phyloP scores from a whole-genome alignment of 1,284 basidiomycete genomes.

The Malassezia psittaci region DNA sequence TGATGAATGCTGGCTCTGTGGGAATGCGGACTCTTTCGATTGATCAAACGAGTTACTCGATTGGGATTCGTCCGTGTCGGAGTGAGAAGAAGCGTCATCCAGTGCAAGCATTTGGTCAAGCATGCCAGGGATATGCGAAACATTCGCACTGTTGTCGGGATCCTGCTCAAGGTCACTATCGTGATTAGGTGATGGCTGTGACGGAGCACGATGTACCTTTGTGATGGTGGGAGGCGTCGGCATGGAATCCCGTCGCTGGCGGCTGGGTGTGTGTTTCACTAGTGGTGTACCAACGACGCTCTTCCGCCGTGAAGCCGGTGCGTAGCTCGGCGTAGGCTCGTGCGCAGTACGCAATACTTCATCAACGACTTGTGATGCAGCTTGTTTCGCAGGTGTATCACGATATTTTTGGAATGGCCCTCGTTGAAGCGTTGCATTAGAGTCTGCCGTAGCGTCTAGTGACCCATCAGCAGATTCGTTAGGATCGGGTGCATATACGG shows the following conservation, averaged over 20 bases:
- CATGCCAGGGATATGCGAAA: neutral
- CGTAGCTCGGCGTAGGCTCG: neutral
- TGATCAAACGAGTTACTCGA: no score
- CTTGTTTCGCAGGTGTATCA: slow-evolving; percentile 50
- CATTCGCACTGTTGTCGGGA: slow-evolving; percentile 17
- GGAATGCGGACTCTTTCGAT: no score
- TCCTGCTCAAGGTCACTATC: slow-evolving; percentile 7
- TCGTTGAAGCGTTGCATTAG: no score
- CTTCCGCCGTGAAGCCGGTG: slow-evolving; percentile 15
- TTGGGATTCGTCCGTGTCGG: no score
- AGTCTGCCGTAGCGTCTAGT: no score
- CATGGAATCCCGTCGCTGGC: slow-evolving; percentile 30
- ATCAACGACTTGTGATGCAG: slow-evolving; percentile 39
- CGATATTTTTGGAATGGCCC: no score
- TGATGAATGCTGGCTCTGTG: no score
- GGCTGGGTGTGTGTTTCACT: slow-evolving; percentile 16
- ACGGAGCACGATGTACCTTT: slow-evolving; percentile 7
- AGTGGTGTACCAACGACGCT: slow-evolving; percentile 30
- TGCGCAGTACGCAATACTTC: slow-evolving; percentile 41
- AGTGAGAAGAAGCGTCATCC: neutral
- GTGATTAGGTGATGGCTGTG: slow-evolving; percentile 6
- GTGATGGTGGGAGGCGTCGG: slow-evolving; percentile 40
- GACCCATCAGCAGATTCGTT: no score
- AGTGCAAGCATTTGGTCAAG: neutral
- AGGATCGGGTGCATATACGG: no score